Evolutionary conservation across 495 filamentous ascomycete genomes (phyloP).

Genomic region (Ramalina intermedia): DNA sequence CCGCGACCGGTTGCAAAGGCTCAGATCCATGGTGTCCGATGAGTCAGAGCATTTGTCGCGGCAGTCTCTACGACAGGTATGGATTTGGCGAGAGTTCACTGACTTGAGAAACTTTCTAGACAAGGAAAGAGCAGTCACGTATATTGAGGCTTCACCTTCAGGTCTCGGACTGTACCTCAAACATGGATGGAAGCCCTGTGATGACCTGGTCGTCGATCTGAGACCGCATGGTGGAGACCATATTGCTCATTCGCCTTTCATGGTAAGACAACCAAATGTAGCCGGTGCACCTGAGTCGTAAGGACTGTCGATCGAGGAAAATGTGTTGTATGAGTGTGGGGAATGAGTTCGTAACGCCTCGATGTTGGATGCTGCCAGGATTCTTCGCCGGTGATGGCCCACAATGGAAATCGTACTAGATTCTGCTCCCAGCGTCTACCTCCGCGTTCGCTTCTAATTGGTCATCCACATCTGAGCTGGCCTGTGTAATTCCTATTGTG

Average conservation of each 20-base stretch:
- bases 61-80: too few species aligned
- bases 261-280: slow-evolving; percentile 9
- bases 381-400: background rate
- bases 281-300: background rate
- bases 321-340: background rate
- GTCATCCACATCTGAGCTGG: background rate
- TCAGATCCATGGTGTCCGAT: too few species aligned
- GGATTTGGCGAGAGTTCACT: too few species aligned
- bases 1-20: too few species aligned
- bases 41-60: too few species aligned
- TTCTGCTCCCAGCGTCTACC: background rate
- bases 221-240: slow-evolving; percentile 15
- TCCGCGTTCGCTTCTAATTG: background rate
- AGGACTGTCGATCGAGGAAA: background rate
- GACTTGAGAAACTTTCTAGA: too few species aligned
- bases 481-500: background rate
- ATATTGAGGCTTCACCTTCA: slow-evolving; percentile 38
- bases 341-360: background rate
- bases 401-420: background rate
- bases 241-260: background rate
- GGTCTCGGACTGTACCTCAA: slow-evolving; percentile 39
- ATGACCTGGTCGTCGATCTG: slow-evolving; percentile 23
- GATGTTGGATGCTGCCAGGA: background rate
- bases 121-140: slow-evolving; percentile 25
- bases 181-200: slow-evolving; percentile 34